Evolutionary conservation across 2,329 filamentous ascomycete species (phyloP).

Genomic region (Alternaria sp.): DNA sequence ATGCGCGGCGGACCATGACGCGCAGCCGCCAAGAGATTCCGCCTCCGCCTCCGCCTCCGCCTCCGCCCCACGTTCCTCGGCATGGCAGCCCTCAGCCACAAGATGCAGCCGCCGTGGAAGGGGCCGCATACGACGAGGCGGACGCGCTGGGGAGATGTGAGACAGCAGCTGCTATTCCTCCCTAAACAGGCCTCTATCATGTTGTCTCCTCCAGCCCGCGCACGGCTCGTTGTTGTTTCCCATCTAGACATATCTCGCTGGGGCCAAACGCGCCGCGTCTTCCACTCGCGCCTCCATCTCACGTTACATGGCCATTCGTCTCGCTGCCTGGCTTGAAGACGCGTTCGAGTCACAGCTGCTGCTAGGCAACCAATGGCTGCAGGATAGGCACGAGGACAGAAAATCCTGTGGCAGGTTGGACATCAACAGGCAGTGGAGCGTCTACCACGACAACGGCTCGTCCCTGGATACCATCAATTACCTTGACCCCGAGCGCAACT

Average conservation of each 20-base stretch:
- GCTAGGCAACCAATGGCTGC: conserved; percentile 36
- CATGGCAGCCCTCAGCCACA: conserved; percentile 6
- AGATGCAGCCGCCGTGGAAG: conserved; percentile 11
- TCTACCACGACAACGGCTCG: conserved; percentile 49
- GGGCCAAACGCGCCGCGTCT: conserved; percentile 27
- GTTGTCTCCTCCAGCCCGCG: background rate
- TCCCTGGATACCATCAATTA: conserved; percentile 41
- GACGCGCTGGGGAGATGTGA: background rate
- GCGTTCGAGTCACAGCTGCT: conserved; percentile 31
- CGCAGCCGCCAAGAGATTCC: conserved; percentile 19
- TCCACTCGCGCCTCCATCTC: conserved; percentile 4
- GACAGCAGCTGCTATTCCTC: background rate
- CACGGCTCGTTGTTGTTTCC: background rate
- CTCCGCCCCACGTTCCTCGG: conserved; percentile 6
- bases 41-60: background rate
- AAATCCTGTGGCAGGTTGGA: conserved; percentile 11
- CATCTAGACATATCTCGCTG: background rate
- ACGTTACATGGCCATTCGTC: conserved; percentile 27
- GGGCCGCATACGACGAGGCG: conserved; percentile 2
- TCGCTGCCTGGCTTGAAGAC: conserved; percentile 36
- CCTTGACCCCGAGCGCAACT: conserved; percentile 13
- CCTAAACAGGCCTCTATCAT: background rate
- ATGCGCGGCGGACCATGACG: conserved; percentile 22
- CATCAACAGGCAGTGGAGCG: conserved; percentile 30
- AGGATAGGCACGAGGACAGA: conserved; percentile 23